These are phyloP conservation scores for Aspergillus conjunctus DNA, from an alignment of 495 filamentous ascomycete species.

Conservation along the genomic window DNA sequence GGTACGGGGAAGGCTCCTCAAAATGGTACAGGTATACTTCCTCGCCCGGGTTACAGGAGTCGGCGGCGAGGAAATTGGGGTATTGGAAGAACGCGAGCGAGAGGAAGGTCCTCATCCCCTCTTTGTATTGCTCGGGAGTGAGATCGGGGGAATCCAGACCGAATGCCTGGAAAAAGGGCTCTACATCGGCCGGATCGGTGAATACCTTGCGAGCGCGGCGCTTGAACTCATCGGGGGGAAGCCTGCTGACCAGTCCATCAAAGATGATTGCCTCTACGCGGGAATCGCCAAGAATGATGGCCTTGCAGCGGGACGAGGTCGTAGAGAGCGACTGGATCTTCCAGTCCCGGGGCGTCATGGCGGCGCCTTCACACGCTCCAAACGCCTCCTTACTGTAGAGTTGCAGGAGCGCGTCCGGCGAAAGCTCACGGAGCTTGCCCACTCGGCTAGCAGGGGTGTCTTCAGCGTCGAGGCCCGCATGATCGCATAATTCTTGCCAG, in stretches of 20 bases:
- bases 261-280: background rate
- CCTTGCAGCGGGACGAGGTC: background rate
- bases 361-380: background rate
- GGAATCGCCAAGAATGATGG: background rate
- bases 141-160: background rate
- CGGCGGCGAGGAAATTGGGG: background rate
- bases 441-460: background rate
- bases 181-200: background rate
- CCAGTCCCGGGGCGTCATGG: background rate
- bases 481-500: background rate
- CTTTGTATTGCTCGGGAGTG: background rate
- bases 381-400: background rate
- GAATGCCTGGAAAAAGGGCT: background rate
- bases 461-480: background rate
- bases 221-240: background rate
- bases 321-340: background rate
- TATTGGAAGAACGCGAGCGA: background rate
- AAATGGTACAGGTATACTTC: background rate
- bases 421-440: background rate
- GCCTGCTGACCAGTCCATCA: background rate
- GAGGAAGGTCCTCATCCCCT: background rate
- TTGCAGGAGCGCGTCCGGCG: background rate
- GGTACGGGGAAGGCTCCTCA: background rate
- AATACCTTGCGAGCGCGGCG: background rate
- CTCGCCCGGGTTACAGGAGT: background rate